A percentile compares a stretch with the other conserved stretches of the same genome.
Evolutionary conservation across 208 protist species (phyloP).

Genomic region (Trypanosoma caninum): DNA sequence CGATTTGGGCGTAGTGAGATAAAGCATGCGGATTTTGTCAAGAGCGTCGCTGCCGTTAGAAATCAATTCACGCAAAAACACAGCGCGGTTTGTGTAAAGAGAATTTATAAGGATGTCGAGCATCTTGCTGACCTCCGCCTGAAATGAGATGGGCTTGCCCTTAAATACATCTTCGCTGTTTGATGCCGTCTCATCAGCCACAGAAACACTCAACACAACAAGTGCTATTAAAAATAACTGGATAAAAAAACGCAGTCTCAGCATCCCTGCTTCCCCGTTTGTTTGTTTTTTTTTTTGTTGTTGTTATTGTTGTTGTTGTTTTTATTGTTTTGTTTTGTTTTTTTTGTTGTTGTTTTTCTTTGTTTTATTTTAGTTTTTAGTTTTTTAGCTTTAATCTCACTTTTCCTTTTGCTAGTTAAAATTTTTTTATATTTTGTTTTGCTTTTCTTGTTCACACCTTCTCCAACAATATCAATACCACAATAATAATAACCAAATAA

Average conservation of each 20-base stretch:
- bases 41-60: slow-evolving; percentile 99
- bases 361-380: not conserved
- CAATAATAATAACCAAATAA: too few relatives aligned
- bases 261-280: not conserved
- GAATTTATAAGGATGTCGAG: slow-evolving; percentile 99
- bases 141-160: slow-evolving; percentile 84
- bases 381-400: not conserved
- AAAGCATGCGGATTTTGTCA: slow-evolving; percentile 99
- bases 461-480: too few relatives aligned
- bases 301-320: not conserved
- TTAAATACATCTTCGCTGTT: slow-evolving; percentile 14
- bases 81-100: slow-evolving; percentile 99
- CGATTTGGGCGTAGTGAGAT: slow-evolving; percentile 92
- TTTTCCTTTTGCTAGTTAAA: not conserved
- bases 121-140: slow-evolving; percentile 97
- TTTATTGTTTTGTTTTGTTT: not conserved
- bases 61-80: slow-evolving; percentile 99
- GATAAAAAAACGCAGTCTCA: slow-evolving; percentile 3
- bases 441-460: not conserved
- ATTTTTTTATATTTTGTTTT: not conserved
- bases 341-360: not conserved
- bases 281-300: not conserved
- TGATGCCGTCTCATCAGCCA: slow-evolving; percentile 7
- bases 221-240: slow-evolving; percentile 35
- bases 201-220: slow-evolving; percentile 33